phyloP scores from a whole-genome alignment of 768 basidiomycete genomes.

The Tricholoma terreum region DNA sequence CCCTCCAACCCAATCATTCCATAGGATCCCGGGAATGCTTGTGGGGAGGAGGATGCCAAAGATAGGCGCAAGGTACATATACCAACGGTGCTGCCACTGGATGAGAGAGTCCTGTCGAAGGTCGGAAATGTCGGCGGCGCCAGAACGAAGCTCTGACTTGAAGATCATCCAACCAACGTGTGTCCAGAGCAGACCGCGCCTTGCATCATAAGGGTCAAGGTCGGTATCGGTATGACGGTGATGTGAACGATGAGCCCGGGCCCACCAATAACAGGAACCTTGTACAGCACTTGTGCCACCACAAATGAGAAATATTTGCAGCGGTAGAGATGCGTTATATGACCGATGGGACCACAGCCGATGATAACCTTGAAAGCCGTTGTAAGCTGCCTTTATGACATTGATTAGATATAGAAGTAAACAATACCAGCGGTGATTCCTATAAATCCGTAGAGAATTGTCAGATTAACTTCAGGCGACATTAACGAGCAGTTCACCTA shows the following conservation, averaged over 20 bases:
- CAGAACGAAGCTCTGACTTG: constrained; percentile 69
- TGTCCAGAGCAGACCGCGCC: constrained; percentile 74
- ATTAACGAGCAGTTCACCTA: constrained; percentile 46
- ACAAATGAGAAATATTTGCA: constrained; percentile 67
- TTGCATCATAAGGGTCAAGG: constrained; percentile 80
- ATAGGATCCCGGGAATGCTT: constrained; percentile 64
- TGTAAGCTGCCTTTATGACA: constrained; percentile 1
- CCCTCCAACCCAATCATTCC: constrained; percentile 77
- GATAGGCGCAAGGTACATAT: constrained; percentile 55
- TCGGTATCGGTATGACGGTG: constrained; percentile 85
- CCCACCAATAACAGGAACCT: constrained; percentile 89
- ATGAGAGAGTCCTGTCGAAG: constrained; percentile 66
- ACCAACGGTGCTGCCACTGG: constrained; percentile 75
- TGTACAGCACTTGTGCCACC: constrained; percentile 83
- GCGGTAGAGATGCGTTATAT: constrained; percentile 69
- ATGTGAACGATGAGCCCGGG: constrained; percentile 77
- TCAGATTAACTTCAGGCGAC: constrained; percentile 12
- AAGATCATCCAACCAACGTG: constrained; percentile 86
- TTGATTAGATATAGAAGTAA: constrained; percentile 23
- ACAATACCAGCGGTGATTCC: constrained; percentile 48
- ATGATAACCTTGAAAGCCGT: constrained; percentile 57
- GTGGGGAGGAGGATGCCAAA: constrained; percentile 75
- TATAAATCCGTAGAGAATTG: constrained; percentile 17
- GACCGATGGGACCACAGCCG: constrained; percentile 85
- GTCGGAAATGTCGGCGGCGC: constrained; percentile 70